phyloP scores from a whole-genome alignment of 768 basidiomycete genomes.

The Lactarius akahatsu region DNA sequence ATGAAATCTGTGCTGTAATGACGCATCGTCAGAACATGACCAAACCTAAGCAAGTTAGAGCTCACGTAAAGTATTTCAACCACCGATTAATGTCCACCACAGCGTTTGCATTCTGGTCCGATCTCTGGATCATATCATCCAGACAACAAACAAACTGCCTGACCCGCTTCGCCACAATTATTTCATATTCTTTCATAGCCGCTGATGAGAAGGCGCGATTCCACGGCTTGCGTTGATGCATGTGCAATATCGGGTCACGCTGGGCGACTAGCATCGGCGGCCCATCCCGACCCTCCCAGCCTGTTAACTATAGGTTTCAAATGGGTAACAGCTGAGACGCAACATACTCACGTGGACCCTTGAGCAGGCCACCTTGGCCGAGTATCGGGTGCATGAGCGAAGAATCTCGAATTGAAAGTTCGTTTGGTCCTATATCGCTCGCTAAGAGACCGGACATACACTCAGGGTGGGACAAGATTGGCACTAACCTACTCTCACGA shows the following conservation, averaged over 20 bases:
- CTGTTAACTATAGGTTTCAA: constrained; percentile 50
- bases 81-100: constrained; percentile 37
- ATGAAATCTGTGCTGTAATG: constrained; percentile 44
- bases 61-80: constrained; percentile 44
- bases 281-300: constrained; percentile 22
- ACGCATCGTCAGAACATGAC: background rate
- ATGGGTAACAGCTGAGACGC: background rate
- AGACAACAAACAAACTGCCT: constrained; percentile 44
- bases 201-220: constrained; percentile 47
- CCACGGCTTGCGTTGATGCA: constrained; percentile 48
- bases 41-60: background rate
- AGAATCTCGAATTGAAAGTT: constrained; percentile 35
- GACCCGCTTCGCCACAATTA: constrained; percentile 39
- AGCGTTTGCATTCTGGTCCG: constrained; percentile 24
- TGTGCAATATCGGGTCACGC: constrained; percentile 45
- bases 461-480: background rate
- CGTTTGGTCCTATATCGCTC: constrained; percentile 33
- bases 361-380: constrained; percentile 43
- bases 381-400: constrained; percentile 37
- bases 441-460: too few species aligned
- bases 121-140: constrained; percentile 26
- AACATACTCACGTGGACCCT: constrained; percentile 39
- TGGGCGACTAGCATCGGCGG: constrained; percentile 40
- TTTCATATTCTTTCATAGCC: constrained; percentile 49
- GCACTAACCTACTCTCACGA: constrained; percentile 40